These are phyloP conservation scores for Talaromyces borbonicus DNA, from an alignment of 495 filamentous ascomycete species.

Conservation along the genomic window DNA sequence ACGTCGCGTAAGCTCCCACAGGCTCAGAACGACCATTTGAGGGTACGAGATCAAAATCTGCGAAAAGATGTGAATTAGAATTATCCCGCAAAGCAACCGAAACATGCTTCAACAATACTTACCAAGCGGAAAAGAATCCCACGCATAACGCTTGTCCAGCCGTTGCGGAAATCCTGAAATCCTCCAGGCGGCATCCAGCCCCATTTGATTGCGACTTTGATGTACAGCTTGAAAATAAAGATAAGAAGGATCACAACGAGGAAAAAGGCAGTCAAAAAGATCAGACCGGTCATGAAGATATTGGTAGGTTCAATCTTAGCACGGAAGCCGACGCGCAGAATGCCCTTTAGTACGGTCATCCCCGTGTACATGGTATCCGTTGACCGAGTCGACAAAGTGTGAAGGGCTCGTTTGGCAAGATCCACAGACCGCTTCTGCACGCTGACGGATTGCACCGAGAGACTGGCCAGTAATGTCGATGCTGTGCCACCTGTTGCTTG, in stretches of 20 bases:
- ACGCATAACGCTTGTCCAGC: slow-evolving; percentile 67
- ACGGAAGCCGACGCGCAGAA: slow-evolving; percentile 73
- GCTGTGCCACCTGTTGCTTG: slow-evolving; percentile 74
- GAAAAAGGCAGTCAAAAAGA: slow-evolving; percentile 48
- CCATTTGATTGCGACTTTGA: slow-evolving; percentile 52
- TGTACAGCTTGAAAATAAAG: slow-evolving; percentile 58
- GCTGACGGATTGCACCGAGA: slow-evolving; percentile 62
- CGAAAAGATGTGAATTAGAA: neutral
- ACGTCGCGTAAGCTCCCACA: slow-evolving; percentile 72
- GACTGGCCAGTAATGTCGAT: slow-evolving; percentile 57
- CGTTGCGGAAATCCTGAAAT: slow-evolving; percentile 75
- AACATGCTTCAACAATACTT: slow-evolving; percentile 11
- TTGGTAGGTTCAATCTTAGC: slow-evolving; percentile 71
- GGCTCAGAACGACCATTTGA: slow-evolving; percentile 69
- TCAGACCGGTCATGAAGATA: slow-evolving; percentile 71
- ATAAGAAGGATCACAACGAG: slow-evolving; percentile 44
- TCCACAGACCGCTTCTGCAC: slow-evolving; percentile 56
- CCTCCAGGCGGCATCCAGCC: slow-evolving; percentile 65
- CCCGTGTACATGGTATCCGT: slow-evolving; percentile 27
- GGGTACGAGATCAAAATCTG: slow-evolving; percentile 72
- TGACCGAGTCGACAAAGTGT: slow-evolving; percentile 36
- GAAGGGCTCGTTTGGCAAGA: slow-evolving; percentile 30
- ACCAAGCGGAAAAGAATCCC: slow-evolving; percentile 74
- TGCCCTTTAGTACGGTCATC: slow-evolving; percentile 57
- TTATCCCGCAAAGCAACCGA: neutral